Conservation (phyloP, 352 stramenopile species). For the Phytopythium vexans region DNA sequence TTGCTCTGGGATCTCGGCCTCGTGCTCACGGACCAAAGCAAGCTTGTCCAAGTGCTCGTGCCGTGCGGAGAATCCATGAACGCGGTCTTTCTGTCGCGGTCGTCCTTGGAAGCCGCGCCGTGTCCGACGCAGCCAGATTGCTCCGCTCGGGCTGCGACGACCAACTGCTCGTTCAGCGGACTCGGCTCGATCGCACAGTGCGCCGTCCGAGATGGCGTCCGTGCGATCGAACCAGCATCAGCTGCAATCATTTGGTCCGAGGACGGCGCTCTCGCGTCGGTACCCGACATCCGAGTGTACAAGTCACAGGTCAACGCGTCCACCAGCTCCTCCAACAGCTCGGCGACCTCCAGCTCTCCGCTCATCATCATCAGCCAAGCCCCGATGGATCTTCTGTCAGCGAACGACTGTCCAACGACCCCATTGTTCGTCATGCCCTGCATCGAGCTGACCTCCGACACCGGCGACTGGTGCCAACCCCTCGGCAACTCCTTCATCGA, state of each 20-base stretch:
- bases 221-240: slow-evolving; percentile 7
- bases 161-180: slow-evolving; percentile 20
- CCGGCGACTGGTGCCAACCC: slow-evolving; percentile 33
- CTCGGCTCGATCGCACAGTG: slow-evolving; percentile 29
- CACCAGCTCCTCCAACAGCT: slow-evolving; percentile 2
- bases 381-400: slow-evolving; percentile 7
- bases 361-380: slow-evolving; percentile 54
- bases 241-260: slow-evolving; percentile 41
- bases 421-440: slow-evolving; percentile 50
- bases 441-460: slow-evolving; percentile 10
- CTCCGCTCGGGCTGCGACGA: slow-evolving; percentile 21
- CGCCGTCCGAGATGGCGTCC: slow-evolving; percentile 22
- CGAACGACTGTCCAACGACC: slow-evolving; percentile 23
- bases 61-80: slow-evolving; percentile 45
- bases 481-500: slow-evolving; percentile 23
- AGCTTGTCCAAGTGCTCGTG: slow-evolving; percentile 44
- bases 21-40: slow-evolving; percentile 27
- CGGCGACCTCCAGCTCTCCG: slow-evolving; percentile 5
- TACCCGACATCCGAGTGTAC: slow-evolving; percentile 34
- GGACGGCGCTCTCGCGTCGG: slow-evolving; percentile 19
- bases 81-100: slow-evolving; percentile 34
- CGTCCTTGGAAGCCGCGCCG: slow-evolving; percentile 23
- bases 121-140: slow-evolving; percentile 18
- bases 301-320: slow-evolving; percentile 12
- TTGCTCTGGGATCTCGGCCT: slow-evolving; percentile 53